Base-by-base conservation (phyloP, 805 yeast genomes). In the Kuraishia molischiana region DNA sequence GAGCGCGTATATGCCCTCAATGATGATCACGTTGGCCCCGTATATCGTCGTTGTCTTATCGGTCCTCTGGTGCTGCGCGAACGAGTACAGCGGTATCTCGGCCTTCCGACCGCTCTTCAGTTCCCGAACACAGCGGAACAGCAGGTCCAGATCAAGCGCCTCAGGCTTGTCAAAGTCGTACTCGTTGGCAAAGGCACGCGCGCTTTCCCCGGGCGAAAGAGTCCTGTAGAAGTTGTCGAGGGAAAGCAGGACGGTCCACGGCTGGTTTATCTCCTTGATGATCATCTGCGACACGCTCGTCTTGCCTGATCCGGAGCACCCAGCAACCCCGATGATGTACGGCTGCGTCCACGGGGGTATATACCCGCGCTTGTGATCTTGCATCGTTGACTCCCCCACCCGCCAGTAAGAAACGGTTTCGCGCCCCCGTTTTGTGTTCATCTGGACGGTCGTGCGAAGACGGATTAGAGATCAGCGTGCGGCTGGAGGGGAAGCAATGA, bases 151-250 rank as follows among this genome's bases (percentile, higher is more conserved):
- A 54, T 92, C 97, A 21, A 87, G 59, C 0, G 95, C 80, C n/a
- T 69, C 70, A 0, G 97, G 97, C 14, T 72, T 67, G 58, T 92
- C 98, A 50, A 92, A 85, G 56, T 92, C 97, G 52, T 69, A 84
- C 44, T 85, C 74, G 46, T 80, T 65, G 9, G 60, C 52, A 53
- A 79, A 82, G 0, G 97, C 97, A 37, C 47, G 50, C 40, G 63
- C 48, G 14, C 82, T 66, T 44, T 85, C 74, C 32, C 76, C 90
- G 2, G 56, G 60, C 1, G 66, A 68, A 46, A 92, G 64, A 0
- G 92, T 92, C 35, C 71, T 76, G 61, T 92, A 92, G 54, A 90
- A 92, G 58, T 90, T 90, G 54, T 92, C 98, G 61, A 87, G 68
- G 2, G 96, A 83, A 17, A 90, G 53, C 40, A 92, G 64, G 10